phyloP scores from a whole-genome alignment of 768 basidiomycete genomes.

The Auricularia sp. region DNA sequence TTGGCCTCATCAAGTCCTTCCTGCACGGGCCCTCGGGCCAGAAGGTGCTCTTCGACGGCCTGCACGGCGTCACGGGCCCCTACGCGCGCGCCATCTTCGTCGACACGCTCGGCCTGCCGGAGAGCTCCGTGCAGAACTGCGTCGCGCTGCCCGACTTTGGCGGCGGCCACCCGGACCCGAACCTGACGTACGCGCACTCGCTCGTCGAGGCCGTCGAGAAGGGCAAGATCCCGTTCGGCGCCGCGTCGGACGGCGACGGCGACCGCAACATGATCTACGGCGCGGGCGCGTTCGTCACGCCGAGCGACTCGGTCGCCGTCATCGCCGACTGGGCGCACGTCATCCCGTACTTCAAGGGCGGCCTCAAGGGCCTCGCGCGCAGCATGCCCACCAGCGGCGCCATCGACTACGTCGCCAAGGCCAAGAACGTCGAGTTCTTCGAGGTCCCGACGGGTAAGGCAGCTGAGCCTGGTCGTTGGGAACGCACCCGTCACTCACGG shows the following conservation, averaged over 20 bases:
- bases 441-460: slow-evolving; percentile 77
- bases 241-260: slow-evolving; percentile 95
- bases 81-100: slow-evolving; percentile 87
- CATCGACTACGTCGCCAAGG: slow-evolving; percentile 91
- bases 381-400: slow-evolving; percentile 98
- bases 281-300: slow-evolving; percentile 94
- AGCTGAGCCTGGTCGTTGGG: background rate
- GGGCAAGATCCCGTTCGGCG: slow-evolving; percentile 81
- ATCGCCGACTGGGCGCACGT: slow-evolving; percentile 91
- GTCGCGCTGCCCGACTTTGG: slow-evolving; percentile 91
- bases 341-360: slow-evolving; percentile 88
- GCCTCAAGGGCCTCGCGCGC: slow-evolving; percentile 90
- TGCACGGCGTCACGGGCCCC: slow-evolving; percentile 95
- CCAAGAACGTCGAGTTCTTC: slow-evolving; percentile 84
- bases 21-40: slow-evolving; percentile 58
- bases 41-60: slow-evolving; percentile 88
- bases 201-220: slow-evolving; percentile 89
- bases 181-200: slow-evolving; percentile 91
- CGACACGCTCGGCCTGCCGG: slow-evolving; percentile 68
- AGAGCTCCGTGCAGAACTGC: slow-evolving; percentile 81
- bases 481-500: slow-evolving; percentile 28
- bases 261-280: slow-evolving; percentile 99
- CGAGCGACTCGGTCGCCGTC: slow-evolving; percentile 95
- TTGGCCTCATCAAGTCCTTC: slow-evolving; percentile 84
- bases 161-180: slow-evolving; percentile 96